Evolutionary conservation across 345 rosid genomes (phyloP).

Genomic region (Euphorbia lathyris): DNA sequence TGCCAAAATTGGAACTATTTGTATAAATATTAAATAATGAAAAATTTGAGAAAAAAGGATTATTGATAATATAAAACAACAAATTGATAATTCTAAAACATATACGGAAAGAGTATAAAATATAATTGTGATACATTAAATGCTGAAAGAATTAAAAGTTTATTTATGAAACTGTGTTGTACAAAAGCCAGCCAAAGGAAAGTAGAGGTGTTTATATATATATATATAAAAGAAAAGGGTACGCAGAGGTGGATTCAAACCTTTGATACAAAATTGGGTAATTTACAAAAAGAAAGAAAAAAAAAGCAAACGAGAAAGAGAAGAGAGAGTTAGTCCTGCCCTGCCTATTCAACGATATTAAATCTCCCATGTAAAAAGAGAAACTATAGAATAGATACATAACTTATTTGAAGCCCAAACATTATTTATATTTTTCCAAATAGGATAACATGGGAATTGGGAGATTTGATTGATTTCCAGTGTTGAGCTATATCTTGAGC

Average conservation of each 20-base stretch:
- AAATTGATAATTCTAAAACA: too few relatives aligned
- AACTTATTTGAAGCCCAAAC: neutral
- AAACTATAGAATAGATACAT: too few relatives aligned
- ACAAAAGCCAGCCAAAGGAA: too few relatives aligned
- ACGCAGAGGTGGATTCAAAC: slow-evolving; percentile 11
- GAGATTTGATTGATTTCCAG: slow-evolving; percentile 38
- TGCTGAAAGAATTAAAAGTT: neutral
- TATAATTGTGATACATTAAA: too few relatives aligned
- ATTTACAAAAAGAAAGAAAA: slow-evolving; percentile 36
- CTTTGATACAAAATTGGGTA: slow-evolving; percentile 42
- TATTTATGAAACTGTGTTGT: slow-evolving; percentile 27
- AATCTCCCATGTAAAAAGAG: slow-evolving; percentile 8
- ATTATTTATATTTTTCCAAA: slow-evolving; percentile 21
- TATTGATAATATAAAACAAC: too few relatives aligned
- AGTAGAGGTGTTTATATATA: too few relatives aligned
- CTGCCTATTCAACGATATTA: slow-evolving; percentile 1
- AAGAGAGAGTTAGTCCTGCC: slow-evolving; percentile 1
- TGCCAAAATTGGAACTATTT: too few relatives aligned
- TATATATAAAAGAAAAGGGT: too few relatives aligned
- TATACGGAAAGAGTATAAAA: too few relatives aligned
- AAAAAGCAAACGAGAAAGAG: too few relatives aligned
- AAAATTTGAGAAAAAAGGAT: too few relatives aligned
- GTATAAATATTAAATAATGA: too few relatives aligned
- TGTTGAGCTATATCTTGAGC: slow-evolving; percentile 58
- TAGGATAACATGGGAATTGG: slow-evolving; percentile 45